Evolutionary conservation across 805 yeast species (phyloP).

Genomic region (Monosporozyma aquatica): DNA sequence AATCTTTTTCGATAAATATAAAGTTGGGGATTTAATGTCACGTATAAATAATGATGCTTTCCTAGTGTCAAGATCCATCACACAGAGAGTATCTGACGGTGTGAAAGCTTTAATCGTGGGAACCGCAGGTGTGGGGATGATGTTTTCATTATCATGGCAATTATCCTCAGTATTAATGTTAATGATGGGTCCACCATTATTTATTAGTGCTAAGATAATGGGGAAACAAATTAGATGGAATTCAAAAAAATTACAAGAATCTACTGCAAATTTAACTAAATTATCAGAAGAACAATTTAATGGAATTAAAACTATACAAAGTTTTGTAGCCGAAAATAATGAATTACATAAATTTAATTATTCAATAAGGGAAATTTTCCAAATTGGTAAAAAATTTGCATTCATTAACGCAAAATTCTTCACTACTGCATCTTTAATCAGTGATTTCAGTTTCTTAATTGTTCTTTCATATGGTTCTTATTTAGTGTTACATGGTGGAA

Average conservation of each 20-base stretch:
- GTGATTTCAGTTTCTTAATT: conserved; percentile 72
- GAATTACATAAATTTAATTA: conserved; percentile 70
- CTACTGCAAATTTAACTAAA: conserved; percentile 77
- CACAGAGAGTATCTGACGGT: conserved; percentile 90
- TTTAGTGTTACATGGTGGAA: conserved; percentile 63
- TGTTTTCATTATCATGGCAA: conserved; percentile 76
- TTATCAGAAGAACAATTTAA: conserved; percentile 88
- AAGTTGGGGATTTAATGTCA: conserved; percentile 89
- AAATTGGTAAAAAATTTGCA: conserved; percentile 73
- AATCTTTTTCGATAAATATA: conserved; percentile 86
- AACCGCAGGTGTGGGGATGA: conserved; percentile 78
- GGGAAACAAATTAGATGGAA: conserved; percentile 73
- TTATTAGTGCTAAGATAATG: conserved; percentile 67
- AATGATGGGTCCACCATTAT: conserved; percentile 71
- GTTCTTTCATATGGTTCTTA: conserved; percentile 74
- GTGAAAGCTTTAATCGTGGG: conserved; percentile 75
- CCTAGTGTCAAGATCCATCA: conserved; percentile 76
- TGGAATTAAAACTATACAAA: conserved; percentile 82
- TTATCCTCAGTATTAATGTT: conserved; percentile 66
- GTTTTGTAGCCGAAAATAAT: conserved; percentile 78
- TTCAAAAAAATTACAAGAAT: conserved; percentile 73
- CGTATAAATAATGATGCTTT: conserved; percentile 85
- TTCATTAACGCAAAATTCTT: conserved; percentile 66
- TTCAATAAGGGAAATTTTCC: conserved; percentile 57
- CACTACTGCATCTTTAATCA: conserved; percentile 71